Percentiles rank a stretch among this genome's conserved stretches.
phyloP scores from a whole-genome alignment of 1,284 basidiomycete genomes.

The Papiliotrema flavescens region DNA sequence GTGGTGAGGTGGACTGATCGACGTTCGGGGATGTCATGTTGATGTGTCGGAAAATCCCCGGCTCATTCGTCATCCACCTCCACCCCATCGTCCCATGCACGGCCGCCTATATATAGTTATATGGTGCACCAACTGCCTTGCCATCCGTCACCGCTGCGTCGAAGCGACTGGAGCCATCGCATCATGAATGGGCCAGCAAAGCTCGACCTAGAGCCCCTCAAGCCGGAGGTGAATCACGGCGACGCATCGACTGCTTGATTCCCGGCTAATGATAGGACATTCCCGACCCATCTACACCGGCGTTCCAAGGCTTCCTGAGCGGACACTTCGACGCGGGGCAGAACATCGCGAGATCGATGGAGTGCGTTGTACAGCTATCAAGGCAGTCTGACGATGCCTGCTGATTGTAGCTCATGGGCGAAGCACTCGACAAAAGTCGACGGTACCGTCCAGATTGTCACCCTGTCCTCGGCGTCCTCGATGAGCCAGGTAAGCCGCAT shows the following conservation, averaged over 20 bases:
- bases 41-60: too few species aligned
- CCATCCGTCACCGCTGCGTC: background rate
- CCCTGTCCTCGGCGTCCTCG: constrained; percentile 14
- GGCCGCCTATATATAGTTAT: too few species aligned
- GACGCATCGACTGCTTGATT: too few species aligned
- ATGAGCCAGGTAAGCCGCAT: constrained; percentile 2
- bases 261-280: constrained; percentile 24
- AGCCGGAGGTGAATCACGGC: constrained; percentile 5
- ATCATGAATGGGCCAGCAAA: constrained; percentile 2
- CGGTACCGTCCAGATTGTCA: constrained; percentile 26
- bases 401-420: constrained; percentile 26
- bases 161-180: background rate
- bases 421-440: constrained; percentile 22
- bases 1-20: too few species aligned
- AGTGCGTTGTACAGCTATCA: constrained; percentile 27
- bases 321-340: constrained; percentile 26
- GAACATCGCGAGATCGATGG: constrained; percentile 25
- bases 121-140: too few species aligned
- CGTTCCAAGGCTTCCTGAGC: constrained; percentile 32
- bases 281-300: constrained; percentile 18
- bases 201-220: constrained; percentile 17
- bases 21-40: too few species aligned
- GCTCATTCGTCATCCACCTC: too few species aligned
- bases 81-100: too few species aligned
- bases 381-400: background rate